These are phyloP conservation scores for Penicillium bialowiezense DNA, from an alignment of 495 filamentous ascomycete genomes.

Conservation along the genomic window DNA sequence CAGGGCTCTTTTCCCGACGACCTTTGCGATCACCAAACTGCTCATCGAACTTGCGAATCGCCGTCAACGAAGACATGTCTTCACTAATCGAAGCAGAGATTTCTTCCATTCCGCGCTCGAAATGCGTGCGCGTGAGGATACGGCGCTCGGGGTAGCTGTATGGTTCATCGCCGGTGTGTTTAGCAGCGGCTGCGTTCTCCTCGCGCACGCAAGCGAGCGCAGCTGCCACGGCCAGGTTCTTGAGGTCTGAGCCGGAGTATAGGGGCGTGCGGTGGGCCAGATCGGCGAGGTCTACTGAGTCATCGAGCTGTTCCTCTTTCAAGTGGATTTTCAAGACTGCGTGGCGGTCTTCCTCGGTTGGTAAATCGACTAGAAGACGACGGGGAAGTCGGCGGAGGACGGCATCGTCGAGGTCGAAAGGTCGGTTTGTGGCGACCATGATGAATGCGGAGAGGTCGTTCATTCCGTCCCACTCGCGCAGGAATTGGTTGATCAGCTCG, in stretches of 20 bases:
- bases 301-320: slow-evolving; percentile 68
- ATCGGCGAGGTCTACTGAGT: slow-evolving; percentile 63
- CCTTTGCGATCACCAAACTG: slow-evolving; percentile 89
- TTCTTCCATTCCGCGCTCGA: slow-evolving; percentile 80
- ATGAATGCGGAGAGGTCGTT: slow-evolving; percentile 85
- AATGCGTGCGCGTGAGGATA: slow-evolving; percentile 64
- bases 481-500: slow-evolving; percentile 95
- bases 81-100: slow-evolving; percentile 92
- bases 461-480: slow-evolving; percentile 98
- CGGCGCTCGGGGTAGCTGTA: slow-evolving; percentile 67
- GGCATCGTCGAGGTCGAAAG: slow-evolving; percentile 94
- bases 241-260: slow-evolving; percentile 96
- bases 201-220: slow-evolving; percentile 87
- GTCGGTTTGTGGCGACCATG: slow-evolving; percentile 97
- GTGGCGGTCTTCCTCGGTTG: slow-evolving; percentile 70
- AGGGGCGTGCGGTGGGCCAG: slow-evolving; percentile 76
- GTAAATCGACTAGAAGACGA: slow-evolving; percentile 83
- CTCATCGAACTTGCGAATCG: slow-evolving; percentile 94
- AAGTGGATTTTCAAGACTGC: slow-evolving; percentile 84
- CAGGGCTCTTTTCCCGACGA: slow-evolving; percentile 56
- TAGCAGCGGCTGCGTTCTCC: slow-evolving; percentile 63
- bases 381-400: slow-evolving; percentile 80
- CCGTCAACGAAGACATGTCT: slow-evolving; percentile 83
- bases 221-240: slow-evolving; percentile 88
- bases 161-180: slow-evolving; percentile 45